Conservation (phyloP, 2,329 filamentous ascomycete genomes). For the Epichloe sibirici region DNA sequence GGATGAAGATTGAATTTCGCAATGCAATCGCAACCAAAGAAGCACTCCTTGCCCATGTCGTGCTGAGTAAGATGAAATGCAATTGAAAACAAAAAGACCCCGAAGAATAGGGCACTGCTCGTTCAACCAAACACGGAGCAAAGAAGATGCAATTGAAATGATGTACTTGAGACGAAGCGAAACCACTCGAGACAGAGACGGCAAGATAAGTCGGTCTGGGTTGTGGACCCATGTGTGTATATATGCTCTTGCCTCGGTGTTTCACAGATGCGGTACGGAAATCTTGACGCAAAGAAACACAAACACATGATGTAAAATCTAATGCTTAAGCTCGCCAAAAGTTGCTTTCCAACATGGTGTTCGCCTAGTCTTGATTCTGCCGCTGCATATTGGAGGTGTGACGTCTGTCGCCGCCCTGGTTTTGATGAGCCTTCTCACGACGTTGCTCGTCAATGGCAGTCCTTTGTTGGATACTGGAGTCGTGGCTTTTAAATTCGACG, state of each 20-base stretch:
- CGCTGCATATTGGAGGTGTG: conserved; percentile 19
- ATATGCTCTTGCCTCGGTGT: neutral
- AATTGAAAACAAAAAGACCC: neutral
- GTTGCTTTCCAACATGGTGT: neutral
- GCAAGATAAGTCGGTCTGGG: neutral
- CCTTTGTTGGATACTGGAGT: conserved; percentile 87
- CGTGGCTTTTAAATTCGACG: conserved; percentile 91
- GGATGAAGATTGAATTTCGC: neutral
- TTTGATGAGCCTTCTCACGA: conserved; percentile 61
- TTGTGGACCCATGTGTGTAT: neutral
- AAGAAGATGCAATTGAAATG: too few relatives aligned
- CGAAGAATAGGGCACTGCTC: too few relatives aligned
- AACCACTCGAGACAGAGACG: neutral
- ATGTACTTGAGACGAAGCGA: neutral
- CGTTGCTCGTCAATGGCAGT: conserved; percentile 83
- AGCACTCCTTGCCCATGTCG: neutral
- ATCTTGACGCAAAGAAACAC: neutral
- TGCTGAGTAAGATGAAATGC: too few relatives aligned
- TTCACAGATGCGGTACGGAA: conserved; percentile 2
- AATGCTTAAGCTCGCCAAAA: neutral
- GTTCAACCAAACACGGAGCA: neutral
- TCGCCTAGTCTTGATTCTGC: conserved; percentile 20
- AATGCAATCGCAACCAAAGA: neutral
- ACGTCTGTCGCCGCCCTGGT: conserved; percentile 29
- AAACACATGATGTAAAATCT: neutral